phyloP scores from a whole-genome alignment of 305 asterid species.

The Rubia peregrina region DNA sequence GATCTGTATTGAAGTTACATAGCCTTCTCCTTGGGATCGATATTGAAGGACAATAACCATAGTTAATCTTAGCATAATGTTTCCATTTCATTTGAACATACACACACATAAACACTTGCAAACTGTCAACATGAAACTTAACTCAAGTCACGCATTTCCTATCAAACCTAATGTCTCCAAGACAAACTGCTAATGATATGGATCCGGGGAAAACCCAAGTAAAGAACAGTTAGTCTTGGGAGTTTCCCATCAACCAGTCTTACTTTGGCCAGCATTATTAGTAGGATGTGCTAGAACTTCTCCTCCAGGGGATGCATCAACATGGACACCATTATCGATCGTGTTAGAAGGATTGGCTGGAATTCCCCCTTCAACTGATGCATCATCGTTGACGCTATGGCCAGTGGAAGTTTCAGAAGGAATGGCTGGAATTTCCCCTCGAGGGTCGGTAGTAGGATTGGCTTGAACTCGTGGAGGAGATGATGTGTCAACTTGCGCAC shows the following conservation, averaged over 20 bases:
- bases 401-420: neutral
- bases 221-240: neutral
- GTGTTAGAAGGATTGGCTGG: neutral
- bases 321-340: neutral
- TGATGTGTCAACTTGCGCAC: too few relatives aligned
- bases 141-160: neutral
- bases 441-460: neutral
- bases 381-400: neutral
- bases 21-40: neutral
- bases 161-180: neutral
- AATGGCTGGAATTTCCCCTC: neutral
- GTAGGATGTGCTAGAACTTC: neutral
- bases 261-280: neutral
- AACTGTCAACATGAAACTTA: neutral
- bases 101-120: neutral
- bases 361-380: constrained; percentile 1
- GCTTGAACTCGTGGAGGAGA: neutral
- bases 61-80: neutral
- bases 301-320: neutral
- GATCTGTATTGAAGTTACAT: neutral
- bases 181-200: neutral
- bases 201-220: too few relatives aligned
- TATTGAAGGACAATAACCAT: neutral
- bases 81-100: neutral
- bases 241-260: neutral